A percentile compares a stretch with the other conserved stretches of the same genome.
Conservation (phyloP, 2,329 filamentous ascomycete genomes). For the Pseudogymnoascus destructans region DNA sequence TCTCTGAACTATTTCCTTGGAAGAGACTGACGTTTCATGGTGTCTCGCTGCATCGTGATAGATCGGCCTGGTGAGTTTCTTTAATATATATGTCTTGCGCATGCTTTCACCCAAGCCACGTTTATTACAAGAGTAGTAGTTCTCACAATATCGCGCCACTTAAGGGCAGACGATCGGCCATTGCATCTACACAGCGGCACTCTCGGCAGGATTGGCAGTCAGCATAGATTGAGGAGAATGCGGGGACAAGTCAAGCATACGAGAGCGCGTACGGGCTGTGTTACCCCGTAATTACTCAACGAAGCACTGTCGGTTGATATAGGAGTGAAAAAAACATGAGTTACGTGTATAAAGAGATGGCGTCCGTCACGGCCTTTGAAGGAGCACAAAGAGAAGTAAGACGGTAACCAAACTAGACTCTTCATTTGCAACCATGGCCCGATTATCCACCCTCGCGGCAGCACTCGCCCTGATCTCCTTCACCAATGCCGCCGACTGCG, state of each 20-base stretch:
- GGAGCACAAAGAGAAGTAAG: constrained; percentile 1
- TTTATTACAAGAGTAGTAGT: neutral
- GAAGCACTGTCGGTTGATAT: neutral
- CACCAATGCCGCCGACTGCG: constrained; percentile 33
- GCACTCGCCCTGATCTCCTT: constrained; percentile 31
- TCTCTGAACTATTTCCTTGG: neutral
- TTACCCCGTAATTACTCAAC: neutral
- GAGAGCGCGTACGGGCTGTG: neutral
- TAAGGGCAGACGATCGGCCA: neutral
- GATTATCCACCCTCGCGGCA: constrained; percentile 28
- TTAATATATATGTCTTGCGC: neutral
- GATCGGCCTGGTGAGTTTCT: neutral
- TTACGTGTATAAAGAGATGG: neutral
- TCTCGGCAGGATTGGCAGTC: constrained; percentile 2
- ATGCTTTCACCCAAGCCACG: neutral
- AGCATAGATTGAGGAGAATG: neutral
- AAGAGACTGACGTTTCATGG: neutral
- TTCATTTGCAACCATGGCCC: constrained; percentile 25
- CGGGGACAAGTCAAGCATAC: neutral
- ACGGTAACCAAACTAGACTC: neutral
- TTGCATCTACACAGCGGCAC: neutral
- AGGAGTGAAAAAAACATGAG: neutral
- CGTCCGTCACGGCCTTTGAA: neutral
- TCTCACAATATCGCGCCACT: neutral
- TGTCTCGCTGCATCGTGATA: neutral